Percentiles rank a stretch among this genome's conserved stretches.
These are phyloP conservation scores for Penicillium cosmopolitanum DNA, from an alignment of 495 filamentous ascomycete species.

Conservation along the genomic window DNA sequence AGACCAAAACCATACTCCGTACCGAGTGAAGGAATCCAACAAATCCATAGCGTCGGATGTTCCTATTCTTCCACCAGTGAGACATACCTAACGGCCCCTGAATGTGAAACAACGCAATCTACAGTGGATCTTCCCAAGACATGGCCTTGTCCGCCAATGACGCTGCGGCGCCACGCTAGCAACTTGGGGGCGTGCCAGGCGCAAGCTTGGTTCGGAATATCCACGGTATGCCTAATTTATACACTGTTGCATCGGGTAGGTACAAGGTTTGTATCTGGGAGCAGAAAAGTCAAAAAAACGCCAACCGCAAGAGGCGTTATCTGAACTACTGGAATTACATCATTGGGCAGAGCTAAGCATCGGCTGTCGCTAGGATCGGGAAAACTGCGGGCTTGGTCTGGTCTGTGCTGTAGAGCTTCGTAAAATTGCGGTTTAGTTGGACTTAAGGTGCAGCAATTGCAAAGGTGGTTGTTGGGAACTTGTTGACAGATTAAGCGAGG, in stretches of 20 bases:
- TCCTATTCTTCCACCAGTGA: conserved; percentile 5
- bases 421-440: background rate
- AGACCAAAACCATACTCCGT: background rate
- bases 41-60: background rate
- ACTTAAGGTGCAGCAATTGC: too few species aligned
- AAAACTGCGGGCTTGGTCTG: conserved; percentile 8
- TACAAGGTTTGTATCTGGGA: conserved; percentile 1
- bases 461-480: background rate
- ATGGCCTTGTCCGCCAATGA: background rate
- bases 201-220: background rate
- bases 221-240: background rate
- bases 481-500: background rate
- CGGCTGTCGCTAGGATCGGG: conserved; percentile 4
- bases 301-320: conserved; percentile 13
- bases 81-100: background rate
- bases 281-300: conserved; percentile 14
- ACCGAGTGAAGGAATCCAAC: background rate
- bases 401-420: conserved; percentile 10
- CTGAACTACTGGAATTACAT: conserved; percentile 13
- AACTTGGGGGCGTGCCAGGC: background rate
- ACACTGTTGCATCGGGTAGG: conserved; percentile 3
- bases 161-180: conserved; percentile 2
- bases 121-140: background rate
- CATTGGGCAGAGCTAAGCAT: background rate
- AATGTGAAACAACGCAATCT: conserved; percentile 3